A percentile compares a stretch with the other conserved stretches of the same genome.
Evolutionary conservation across 495 filamentous ascomycete species (phyloP).

Genomic region (Xylaria flabelliformis): DNA sequence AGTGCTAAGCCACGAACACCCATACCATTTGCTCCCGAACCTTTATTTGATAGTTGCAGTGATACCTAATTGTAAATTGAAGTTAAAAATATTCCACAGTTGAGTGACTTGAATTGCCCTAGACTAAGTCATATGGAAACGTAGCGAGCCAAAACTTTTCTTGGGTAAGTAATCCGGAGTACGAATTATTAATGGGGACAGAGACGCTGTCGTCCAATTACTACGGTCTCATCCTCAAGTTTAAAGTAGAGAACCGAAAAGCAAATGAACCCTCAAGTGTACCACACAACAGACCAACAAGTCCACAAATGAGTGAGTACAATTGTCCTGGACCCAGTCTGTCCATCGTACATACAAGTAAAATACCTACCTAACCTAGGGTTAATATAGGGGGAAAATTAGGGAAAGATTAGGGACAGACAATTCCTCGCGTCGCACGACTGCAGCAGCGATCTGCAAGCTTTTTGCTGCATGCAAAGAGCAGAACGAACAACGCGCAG

Average conservation of each 20-base stretch:
- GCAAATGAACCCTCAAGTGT: neutral
- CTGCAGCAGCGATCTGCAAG: constrained; percentile 2
- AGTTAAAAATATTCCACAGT: neutral
- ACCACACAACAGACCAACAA: neutral
- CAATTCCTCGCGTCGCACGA: constrained; percentile 1
- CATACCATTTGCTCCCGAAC: neutral
- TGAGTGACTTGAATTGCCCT: neutral
- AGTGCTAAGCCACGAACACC: neutral
- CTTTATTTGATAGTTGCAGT: too few species aligned
- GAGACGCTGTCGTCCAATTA: neutral
- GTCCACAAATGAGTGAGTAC: neutral
- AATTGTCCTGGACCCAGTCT: neutral
- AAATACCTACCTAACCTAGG: too few species aligned
- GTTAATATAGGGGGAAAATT: too few species aligned
- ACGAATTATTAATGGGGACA: neutral
- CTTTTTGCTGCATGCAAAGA: neutral
- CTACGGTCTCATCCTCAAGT: neutral
- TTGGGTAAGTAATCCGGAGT: neutral
- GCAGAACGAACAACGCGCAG: neutral
- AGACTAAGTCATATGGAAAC: neutral
- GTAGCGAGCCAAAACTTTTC: neutral
- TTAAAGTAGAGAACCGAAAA: neutral
- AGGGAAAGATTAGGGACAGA: too few species aligned
- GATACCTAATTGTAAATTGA: neutral
- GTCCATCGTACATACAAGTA: too few species aligned